Conservation (phyloP, 371 early-diverging fungal species). For the Actinomucor elegans region DNA sequence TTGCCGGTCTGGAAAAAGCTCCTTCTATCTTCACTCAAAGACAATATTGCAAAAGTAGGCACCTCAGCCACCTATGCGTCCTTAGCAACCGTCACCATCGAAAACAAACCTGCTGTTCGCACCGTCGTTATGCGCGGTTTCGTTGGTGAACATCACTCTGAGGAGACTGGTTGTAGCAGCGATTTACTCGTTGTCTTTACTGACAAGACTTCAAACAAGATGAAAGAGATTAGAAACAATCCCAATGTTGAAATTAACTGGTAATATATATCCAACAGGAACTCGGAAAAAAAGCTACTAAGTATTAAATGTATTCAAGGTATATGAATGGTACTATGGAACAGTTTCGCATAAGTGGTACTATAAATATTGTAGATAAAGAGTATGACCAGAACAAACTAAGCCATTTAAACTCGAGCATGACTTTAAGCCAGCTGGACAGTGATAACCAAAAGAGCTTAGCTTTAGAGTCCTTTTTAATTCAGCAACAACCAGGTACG, state of each 20-base stretch:
- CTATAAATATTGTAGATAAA: constrained; percentile 8
- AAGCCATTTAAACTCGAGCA: constrained; percentile 7
- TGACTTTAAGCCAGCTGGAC: neutral
- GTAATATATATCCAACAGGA: constrained; percentile 24
- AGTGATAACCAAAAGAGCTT: constrained; percentile 10
- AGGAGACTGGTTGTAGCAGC: constrained; percentile 42
- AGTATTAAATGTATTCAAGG: constrained; percentile 12
- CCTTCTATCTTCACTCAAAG: constrained; percentile 20
- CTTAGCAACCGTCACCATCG: constrained; percentile 37
- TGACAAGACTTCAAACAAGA: constrained; percentile 39
- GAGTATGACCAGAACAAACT: neutral
- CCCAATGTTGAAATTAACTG: constrained; percentile 39
- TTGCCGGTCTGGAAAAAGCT: neutral
- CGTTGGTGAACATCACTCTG: constrained; percentile 40
- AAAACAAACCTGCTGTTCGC: constrained; percentile 44
- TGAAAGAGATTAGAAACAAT: constrained; percentile 33
- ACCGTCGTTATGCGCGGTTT: constrained; percentile 53
- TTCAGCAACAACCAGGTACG: constrained; percentile 1
- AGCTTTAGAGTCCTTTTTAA: constrained; percentile 22
- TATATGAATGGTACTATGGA: constrained; percentile 37
- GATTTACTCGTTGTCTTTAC: constrained; percentile 37
- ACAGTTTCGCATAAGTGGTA: constrained; percentile 37
- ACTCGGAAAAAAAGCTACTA: neutral
- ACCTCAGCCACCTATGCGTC: constrained; percentile 35
- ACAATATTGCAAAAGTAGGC: constrained; percentile 36